A percentile compares a stretch with the other conserved stretches of the same genome.
These are phyloP conservation scores for Gaeumannomyces sp. DNA, from an alignment of 2,329 filamentous ascomycete species.

Conservation along the genomic window DNA sequence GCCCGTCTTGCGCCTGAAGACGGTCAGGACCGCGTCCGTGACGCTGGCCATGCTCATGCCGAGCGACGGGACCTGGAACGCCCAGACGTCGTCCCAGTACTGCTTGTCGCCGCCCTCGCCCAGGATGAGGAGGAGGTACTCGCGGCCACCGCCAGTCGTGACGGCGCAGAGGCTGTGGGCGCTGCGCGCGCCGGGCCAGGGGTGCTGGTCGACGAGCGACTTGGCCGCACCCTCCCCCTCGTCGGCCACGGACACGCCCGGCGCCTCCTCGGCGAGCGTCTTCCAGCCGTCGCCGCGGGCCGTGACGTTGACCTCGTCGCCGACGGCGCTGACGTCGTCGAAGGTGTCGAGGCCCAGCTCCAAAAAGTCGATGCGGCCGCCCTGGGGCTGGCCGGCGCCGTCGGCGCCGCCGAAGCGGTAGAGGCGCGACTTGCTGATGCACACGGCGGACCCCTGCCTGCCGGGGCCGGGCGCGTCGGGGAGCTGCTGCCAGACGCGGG, in stretches of 20 bases:
- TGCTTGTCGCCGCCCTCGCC: constrained; percentile 52
- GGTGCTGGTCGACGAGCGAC: constrained; percentile 15
- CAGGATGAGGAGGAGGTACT: constrained; percentile 57
- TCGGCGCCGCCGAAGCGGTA: constrained; percentile 81
- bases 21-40: constrained; percentile 47
- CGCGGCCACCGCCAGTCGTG: constrained; percentile 51
- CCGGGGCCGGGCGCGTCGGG: constrained; percentile 60
- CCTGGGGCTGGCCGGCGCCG: constrained; percentile 56
- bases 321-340: constrained; percentile 38
- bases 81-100: constrained; percentile 57
- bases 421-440: constrained; percentile 55
- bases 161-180: constrained; percentile 50
- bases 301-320: constrained; percentile 43
- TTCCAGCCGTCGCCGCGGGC: constrained; percentile 50
- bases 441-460: constrained; percentile 62
- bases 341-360: constrained; percentile 51
- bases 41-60: constrained; percentile 50
- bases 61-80: constrained; percentile 52
- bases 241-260: constrained; percentile 23
- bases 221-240: constrained; percentile 17
- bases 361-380: constrained; percentile 64
- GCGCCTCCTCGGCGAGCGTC: constrained; percentile 20
- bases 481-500: constrained; percentile 60
- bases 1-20: constrained; percentile 44
- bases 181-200: constrained; percentile 47